These are phyloP conservation scores for Aspergillus pseudotamarii DNA, from an alignment of 2,329 filamentous ascomycete genomes.

Conservation along the genomic window DNA sequence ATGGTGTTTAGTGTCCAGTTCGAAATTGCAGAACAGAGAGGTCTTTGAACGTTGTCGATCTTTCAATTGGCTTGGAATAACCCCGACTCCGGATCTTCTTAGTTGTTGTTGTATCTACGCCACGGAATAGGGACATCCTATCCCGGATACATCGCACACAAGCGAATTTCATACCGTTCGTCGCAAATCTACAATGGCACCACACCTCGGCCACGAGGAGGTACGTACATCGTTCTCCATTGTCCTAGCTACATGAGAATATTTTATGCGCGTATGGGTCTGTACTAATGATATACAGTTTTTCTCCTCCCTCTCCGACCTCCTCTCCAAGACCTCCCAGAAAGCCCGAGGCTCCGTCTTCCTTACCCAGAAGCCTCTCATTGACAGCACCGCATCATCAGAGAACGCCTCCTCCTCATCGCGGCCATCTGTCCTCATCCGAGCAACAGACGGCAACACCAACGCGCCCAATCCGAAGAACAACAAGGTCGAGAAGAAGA, in stretches of 20 bases:
- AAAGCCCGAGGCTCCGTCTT: constrained; percentile 47
- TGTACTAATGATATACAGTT: constrained; percentile 36
- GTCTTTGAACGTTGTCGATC: neutral
- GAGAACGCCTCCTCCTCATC: constrained; percentile 62
- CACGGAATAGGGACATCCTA: neutral
- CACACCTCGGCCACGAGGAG: constrained; percentile 46
- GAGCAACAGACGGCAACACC: constrained; percentile 79
- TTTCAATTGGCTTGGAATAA: neutral
- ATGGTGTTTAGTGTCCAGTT: neutral
- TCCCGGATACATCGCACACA: neutral
- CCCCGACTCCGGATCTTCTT: neutral
- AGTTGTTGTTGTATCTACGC: neutral
- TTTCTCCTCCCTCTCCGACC: constrained; percentile 43
- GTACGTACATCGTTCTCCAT: constrained; percentile 26
- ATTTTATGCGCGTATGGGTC: no score
- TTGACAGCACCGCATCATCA: constrained; percentile 13
- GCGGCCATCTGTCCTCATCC: constrained; percentile 74
- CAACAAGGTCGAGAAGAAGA: constrained; percentile 43
- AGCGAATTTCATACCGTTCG: neutral
- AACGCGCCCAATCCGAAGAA: constrained; percentile 44
- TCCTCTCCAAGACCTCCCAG: constrained; percentile 44
- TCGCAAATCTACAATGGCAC: constrained; percentile 29
- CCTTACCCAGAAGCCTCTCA: constrained; percentile 47
- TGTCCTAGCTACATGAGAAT: no score
- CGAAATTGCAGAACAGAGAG: neutral